Evolutionary conservation across 176 grass and related monocot species (phyloP), one percentile per base, ranked within the genome.

Genomic region (Tuctoria greenei): DNA sequence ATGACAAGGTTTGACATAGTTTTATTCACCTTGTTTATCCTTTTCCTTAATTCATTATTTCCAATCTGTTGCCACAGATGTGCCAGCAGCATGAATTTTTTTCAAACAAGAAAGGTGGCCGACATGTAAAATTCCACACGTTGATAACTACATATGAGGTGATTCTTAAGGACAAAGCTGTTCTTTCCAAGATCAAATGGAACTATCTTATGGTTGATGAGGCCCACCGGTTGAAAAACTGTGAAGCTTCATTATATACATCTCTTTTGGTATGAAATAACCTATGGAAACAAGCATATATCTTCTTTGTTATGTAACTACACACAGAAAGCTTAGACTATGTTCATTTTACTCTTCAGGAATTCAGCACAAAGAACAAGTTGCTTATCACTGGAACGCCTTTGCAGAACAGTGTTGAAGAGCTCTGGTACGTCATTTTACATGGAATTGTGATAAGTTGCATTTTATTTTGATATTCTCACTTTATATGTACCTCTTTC

Each of bases 151-250:
- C 95, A 23, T 99, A 99, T 74, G 95, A 99, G 86, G 95, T 99
- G 56, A 99, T 99, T 86, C 87, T 99, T 49, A 99, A 99, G 73
- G 95, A 99, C 78, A 99, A 99, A 92, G 77, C 84, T 66, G 89
- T 80, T 67, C 82, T 99, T 79, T 95, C 95, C 25, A 99, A 99
- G 78, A 99, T 99, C 74, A 91, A 82, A 79, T 99, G 95, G 95
- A 99, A 85, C 67, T 99, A 99, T 82, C 80, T 99, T 79, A 99
- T 99, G 95, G 95, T 99, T 77, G 95, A 99, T 86, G 95, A 99
- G 83, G 95, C 91, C 16, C 95, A 99, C 47, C 90, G 95, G 58
- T 79, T 99, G 64, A 99, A 99, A 75, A 99, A 99, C 73, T 86
- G 76, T 95, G 95, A 99, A 92, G 95, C 95, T 25, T 99, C 95